Evolutionary conservation across 805 yeast genomes (phyloP), one percentile per base, ranked within the genome.

Genomic region (Nakazawaea sp.): DNA sequence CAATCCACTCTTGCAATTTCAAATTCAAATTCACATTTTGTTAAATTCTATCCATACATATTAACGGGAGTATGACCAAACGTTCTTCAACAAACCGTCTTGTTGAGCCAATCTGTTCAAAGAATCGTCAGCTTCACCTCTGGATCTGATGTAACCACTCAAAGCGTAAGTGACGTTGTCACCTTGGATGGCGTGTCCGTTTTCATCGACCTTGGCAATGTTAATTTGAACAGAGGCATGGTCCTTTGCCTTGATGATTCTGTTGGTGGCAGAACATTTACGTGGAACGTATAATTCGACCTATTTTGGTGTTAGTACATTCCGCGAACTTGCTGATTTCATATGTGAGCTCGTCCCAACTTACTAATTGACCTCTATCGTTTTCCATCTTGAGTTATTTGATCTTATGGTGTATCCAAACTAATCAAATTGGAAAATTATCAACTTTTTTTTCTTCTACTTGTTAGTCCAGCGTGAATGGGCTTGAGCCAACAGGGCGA

Each of bases 281-380:
- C 98, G 87, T 79, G 98, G 98, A 73, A 90, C 95, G 95, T 92
- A 92, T 75, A 92, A 88, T 82, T 92, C 98, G 73, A 92, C 97
- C 97, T 86, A 33, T n/a, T 5, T 24, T 16, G 18, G 17, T 5
- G 41, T 38, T 28, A 33, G 36, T 32, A 32, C 13, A 10, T 6
- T 4, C 29, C 4, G 3, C n/a, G 15, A 11, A 17, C 13, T 29
- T n/a, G 27, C 19, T 9, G 13, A 30, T 11, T 12, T 18, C 10
- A 21, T 21, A 21, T 21, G 24, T 10, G 10, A 21, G 7, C 10
- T 21, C 10, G 10, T 21, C 24, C 7, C 24, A 8, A 21, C 24
- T 21, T 85, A 87, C 97, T 75, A 88, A 81, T 80, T 88, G 95
- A 73, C 98, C 97, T 79, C 86, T 88, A 72, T 92, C 97, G 98